Base-by-base conservation (phyloP, 2,329 filamentous ascomycete genomes). In the Ilyonectria sp. region DNA sequence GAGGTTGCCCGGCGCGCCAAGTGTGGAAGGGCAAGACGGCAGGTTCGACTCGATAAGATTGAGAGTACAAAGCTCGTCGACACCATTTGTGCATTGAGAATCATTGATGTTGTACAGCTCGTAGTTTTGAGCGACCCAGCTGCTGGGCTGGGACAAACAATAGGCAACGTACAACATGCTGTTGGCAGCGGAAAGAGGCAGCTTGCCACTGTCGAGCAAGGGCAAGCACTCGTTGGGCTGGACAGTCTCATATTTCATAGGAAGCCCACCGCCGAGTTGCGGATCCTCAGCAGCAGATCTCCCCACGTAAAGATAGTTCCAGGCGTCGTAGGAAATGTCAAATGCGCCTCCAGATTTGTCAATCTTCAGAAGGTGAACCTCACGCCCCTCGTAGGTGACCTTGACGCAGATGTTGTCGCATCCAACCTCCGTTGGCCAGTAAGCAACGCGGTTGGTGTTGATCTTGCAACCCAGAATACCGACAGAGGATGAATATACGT, bases 401-500 rank as follows among this genome's bases (percentile, higher is more conserved):
- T 83, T 83, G 69, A 89, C 79, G 79, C 87, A 89, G 69, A 89
- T 81, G 73, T 85, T 82, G 79, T 83, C 79, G 80, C 87, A 90
- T 79, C 82, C 81, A 43, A 86, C 80, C 4, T 80, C 74, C 23
- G 72, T 74, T 3, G 87, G 88, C 85, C 86, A 90, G 82, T 90
- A 89, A 60, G 87, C 87, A 40, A 89, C 82, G 53, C 86, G 86
- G 80, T 89, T 85, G 64, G 84, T 87, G 78, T 89, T 78, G 76
- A 89, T 83, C 76, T 87, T 86, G 83, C 87, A 23, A 3, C 21
- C 21, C 21, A 23, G 21, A 23, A 23, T 3, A 23, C 21, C 21
- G 21, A 23, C 21, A 23, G 21, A 23, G 21, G 21, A 23, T 23
- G 21, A 23, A 23, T 37, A 37, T 37, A 15, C 7, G 15, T 37